phyloP scores from a whole-genome alignment of 192 early-diverging fungal species.

The Phlyctochytrium planicorne region DNA sequence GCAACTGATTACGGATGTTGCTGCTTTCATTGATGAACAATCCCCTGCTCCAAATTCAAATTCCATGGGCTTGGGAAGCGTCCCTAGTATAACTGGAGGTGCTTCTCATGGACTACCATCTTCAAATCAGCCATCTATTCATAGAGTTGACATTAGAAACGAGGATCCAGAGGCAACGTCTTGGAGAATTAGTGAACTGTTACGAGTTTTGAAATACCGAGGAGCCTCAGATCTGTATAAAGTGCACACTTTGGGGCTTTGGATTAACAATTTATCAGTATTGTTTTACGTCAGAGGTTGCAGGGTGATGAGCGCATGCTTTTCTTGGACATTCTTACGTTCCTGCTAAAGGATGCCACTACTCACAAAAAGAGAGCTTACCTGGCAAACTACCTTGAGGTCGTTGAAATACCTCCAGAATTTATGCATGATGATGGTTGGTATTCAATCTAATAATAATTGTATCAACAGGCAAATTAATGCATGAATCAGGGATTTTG shows the following conservation, averaged over 20 bases:
- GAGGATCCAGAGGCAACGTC: conserved; percentile 52
- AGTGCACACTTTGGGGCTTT: no score
- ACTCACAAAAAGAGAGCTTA: conserved; percentile 59
- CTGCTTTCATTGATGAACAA: conserved; percentile 47
- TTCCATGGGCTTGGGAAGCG: background rate
- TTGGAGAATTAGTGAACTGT: conserved; percentile 40
- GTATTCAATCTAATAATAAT: background rate
- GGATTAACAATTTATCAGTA: conserved; percentile 21
- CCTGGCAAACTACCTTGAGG: conserved; percentile 49
- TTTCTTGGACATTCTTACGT: conserved; percentile 42
- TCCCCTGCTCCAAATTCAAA: background rate
- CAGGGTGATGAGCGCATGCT: conserved; percentile 34
- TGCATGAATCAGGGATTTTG: conserved; percentile 48
- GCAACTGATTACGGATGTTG: conserved; percentile 45
- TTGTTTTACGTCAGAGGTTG: conserved; percentile 36
- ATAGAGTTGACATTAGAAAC: conserved; percentile 41
- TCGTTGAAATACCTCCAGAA: conserved; percentile 53
- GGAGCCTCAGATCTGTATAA: conserved; percentile 35
- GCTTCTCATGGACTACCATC: background rate
- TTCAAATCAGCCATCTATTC: conserved; percentile 16
- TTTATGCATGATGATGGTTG: conserved; percentile 55
- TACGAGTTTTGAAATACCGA: conserved; percentile 52
- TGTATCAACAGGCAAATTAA: background rate
- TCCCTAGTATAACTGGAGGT: no score
- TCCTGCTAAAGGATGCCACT: conserved; percentile 48